Base-by-base conservation (phyloP, 371 early-diverging fungal species). In the Amoeboradix gromovi region DNA sequence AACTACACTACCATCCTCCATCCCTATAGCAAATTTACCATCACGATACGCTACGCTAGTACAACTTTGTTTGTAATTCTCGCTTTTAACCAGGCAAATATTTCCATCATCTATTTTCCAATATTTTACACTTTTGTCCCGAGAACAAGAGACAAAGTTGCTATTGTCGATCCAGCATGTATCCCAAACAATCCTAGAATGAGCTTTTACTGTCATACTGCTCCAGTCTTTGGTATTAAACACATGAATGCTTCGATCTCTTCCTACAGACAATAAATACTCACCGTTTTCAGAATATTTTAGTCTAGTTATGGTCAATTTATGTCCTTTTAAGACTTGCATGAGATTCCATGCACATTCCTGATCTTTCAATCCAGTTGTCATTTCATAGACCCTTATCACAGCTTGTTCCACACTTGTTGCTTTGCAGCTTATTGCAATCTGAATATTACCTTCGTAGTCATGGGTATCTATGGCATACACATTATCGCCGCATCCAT, bases 111-210 rank as follows among this genome's bases (percentile, higher is more conserved):
- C 67, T 28, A 67, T 67, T 29, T 5, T 12, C 67, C 67, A 67
- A 16, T 16, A 12, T 29, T 67, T 68, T 31, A 83, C 82, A 1
- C 87, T 84, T 74, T 91, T 91, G 74, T 96, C 97, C 68, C 97
- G 82, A 16, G 91, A 90, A 17, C 81, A 93, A 0, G 97, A 94
- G 16, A 82, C 90, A 79, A 96, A 92, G 66, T 85, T 76, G 31
- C 83, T 88, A 73, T 90, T 90, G 28, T 79, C 81, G 48, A 83
- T 78, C 90, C 92, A 94, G 0, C 82, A 77, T 67, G 82, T 84
- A 73, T 86, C 87, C 97, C 97, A 96, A 29, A 96, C 85, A 69
- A 96, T 92, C 71, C 97, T 84, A 0, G 91, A 81, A 74, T 96
- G 94, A 0, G 92, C 88, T 74, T 88, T 89, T 30, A 70, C 31